Evolutionary conservation across 1,284 basidiomycete species (phyloP), one percentile per base, ranked within the genome.

Genomic region (Heterobasidion occidentale): DNA sequence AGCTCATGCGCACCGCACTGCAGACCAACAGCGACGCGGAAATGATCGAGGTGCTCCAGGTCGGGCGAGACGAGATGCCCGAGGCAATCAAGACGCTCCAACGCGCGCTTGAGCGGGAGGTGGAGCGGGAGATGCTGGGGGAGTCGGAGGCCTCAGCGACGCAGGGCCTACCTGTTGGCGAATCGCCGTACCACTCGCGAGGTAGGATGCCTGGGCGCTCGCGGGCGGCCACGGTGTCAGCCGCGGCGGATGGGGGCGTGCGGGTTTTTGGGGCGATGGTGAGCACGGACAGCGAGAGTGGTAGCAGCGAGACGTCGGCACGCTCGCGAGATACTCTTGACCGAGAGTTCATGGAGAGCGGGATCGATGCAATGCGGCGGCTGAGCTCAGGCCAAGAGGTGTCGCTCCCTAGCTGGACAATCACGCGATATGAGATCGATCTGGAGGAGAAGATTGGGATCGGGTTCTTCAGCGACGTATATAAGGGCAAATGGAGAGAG

Each of bases 11-110:
- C 2, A 69, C 68, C 3, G 85, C 85, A 8, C 66, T 90, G 51
- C 70, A 77, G 52, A 75, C 78, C 6, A 77, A 75, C 47, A 83
- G 71, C 63, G 88, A 91, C 63, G 77, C 74, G 14, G 80, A 82
- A 61, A 82, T 91, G 75, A 70, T 88, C 36, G 71, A 76, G 42
- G 74, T 84, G 9, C 70, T 90, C 57, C 82, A 86, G 61, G 77
- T 88, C 19, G 77, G 77, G 38, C 74, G 78, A 58, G 78, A 81
- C 50, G 86, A 90, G 68, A 85, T 90, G 74, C 84, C 86, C 0
- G 89, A 91, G 67, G 88, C 88, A 17, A 80, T 89, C 65, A 88
- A 88, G 71, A 85, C 88, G 4, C 74, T 91, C 14, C 86, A 88
- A 67, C 71, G 88, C 33, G 83, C 81, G 19, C 71, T 89, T 38